phyloP scores from a whole-genome alignment of 805 yeast species.

The Sporopachydermia lactativora region DNA sequence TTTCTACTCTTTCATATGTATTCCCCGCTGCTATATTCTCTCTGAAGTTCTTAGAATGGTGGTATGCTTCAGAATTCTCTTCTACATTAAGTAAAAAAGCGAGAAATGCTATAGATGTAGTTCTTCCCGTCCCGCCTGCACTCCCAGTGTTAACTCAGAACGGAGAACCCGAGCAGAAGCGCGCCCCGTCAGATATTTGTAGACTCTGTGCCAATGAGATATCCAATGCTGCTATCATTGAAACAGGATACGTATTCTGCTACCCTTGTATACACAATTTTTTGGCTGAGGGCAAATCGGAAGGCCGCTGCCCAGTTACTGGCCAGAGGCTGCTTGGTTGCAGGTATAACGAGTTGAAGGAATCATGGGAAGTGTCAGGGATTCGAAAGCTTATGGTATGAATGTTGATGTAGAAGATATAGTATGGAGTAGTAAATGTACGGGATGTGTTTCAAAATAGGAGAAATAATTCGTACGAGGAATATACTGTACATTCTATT shows the following conservation, averaged over 20 bases:
- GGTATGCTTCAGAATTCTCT: conserved; percentile 68
- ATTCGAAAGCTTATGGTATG: conserved; percentile 60
- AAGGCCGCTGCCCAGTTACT: conserved; percentile 77
- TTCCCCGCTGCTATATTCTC: conserved; percentile 75
- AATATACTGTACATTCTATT: no score
- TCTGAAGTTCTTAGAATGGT: conserved; percentile 85
- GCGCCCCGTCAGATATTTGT: neutral
- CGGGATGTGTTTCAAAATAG: no score
- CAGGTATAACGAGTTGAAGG: conserved; percentile 37
- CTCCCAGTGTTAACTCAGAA: neutral
- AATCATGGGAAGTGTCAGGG: conserved; percentile 63
- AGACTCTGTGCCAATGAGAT: conserved; percentile 46
- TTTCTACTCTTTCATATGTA: conserved; percentile 21
- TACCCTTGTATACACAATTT: conserved; percentile 70
- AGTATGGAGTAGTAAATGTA: no score
- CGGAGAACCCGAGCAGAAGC: neutral
- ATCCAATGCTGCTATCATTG: conserved; percentile 73
- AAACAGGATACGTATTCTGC: conserved; percentile 85
- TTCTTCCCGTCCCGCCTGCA: conserved; percentile 31
- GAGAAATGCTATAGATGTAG: conserved; percentile 30
- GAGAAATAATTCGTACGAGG: no score
- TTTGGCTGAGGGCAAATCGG: conserved; percentile 34
- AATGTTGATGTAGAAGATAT: no score
- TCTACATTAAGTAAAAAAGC: conserved; percentile 36
- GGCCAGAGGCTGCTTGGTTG: conserved; percentile 63